These are phyloP conservation scores for Podospora pseudocomata DNA, from an alignment of 495 filamentous ascomycete genomes.

Conservation along the genomic window DNA sequence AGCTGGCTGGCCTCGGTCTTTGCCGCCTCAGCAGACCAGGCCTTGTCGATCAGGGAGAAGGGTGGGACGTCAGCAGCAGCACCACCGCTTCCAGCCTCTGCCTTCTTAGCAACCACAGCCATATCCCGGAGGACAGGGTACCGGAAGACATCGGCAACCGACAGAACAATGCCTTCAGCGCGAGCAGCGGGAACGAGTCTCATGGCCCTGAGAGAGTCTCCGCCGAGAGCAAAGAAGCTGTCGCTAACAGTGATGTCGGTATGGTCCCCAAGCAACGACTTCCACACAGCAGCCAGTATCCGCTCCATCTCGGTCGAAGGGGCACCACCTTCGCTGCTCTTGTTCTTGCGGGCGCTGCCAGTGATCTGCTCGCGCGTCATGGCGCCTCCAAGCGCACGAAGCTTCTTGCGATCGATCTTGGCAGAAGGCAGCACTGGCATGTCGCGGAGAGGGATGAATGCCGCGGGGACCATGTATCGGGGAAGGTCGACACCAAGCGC, in stretches of 20 bases:
- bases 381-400: constrained; percentile 24
- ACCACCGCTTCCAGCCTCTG: background rate
- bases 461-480: constrained; percentile 54
- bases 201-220: constrained; percentile 35
- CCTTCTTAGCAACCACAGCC: constrained; percentile 19
- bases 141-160: constrained; percentile 22
- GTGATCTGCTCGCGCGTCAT: constrained; percentile 21
- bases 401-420: constrained; percentile 49
- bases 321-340: background rate
- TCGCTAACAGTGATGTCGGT: constrained; percentile 18
- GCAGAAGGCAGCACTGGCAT: constrained; percentile 45
- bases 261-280: constrained; percentile 18
- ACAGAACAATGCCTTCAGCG: constrained; percentile 22
- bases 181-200: constrained; percentile 23
- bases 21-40: background rate
- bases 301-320: constrained; percentile 12
- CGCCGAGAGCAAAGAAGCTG: constrained; percentile 34
- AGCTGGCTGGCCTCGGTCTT: constrained; percentile 40
- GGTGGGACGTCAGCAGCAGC: background rate
- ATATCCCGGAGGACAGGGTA: constrained; percentile 23
- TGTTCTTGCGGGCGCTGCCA: constrained; percentile 10
- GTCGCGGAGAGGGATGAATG: constrained; percentile 26
- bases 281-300: constrained; percentile 12
- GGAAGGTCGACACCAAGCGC: constrained; percentile 40
- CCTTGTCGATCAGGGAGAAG: constrained; percentile 19